Base-by-base conservation (phyloP, 2,329 filamentous ascomycete species). In the Emergomyces pasteurianus region DNA sequence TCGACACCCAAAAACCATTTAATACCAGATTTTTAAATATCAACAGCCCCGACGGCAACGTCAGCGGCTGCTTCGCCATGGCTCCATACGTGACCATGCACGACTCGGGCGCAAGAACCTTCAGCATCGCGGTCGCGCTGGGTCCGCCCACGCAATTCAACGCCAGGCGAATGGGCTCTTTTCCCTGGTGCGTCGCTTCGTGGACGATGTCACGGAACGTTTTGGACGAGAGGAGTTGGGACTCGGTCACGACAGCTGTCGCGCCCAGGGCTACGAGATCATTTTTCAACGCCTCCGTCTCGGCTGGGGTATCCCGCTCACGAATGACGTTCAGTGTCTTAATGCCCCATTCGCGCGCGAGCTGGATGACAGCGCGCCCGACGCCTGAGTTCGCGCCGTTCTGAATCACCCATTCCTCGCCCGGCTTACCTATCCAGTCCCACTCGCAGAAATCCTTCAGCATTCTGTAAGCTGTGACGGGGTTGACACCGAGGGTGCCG, bases 381-480 rank as follows among this genome's bases (percentile, higher is more conserved):
- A 99, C 94, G 12, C 91, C 94, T 49, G 86, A 90, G 75, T 99
- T 99, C 46, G 92, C 94, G 8, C 92, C 94, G 72, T 99, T 99
- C 76, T 99, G 94, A 54, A 99, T 86, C 71, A 96, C 90, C 92
- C 92, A 99, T 61, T 95, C 87, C 60, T 92, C 89, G n/a, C 85
- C 83, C 8, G 52, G 52, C 34, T 68, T 65, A 10, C 75, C 73
- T 60, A 81, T 71, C 70, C 86, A 74, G 3, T 78, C 71, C 66
- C 80, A 78, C 28, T 75, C 78, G 61, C 79, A 79, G 57, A 92
- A 96, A 71, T 92, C 89, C 61, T 86, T 85, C 62, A 99, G 81
- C 86, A 99, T 95, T 60, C 92, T 85, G 76, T 95, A 97, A 1
- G 94, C 94, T 1, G 91, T 95, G 73, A 90, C 92, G 1, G 94